A percentile compares a stretch with the other conserved stretches of the same genome.
phyloP scores from a whole-genome alignment of 2,329 filamentous ascomycete species.

The Tolypocladium endophyticum region DNA sequence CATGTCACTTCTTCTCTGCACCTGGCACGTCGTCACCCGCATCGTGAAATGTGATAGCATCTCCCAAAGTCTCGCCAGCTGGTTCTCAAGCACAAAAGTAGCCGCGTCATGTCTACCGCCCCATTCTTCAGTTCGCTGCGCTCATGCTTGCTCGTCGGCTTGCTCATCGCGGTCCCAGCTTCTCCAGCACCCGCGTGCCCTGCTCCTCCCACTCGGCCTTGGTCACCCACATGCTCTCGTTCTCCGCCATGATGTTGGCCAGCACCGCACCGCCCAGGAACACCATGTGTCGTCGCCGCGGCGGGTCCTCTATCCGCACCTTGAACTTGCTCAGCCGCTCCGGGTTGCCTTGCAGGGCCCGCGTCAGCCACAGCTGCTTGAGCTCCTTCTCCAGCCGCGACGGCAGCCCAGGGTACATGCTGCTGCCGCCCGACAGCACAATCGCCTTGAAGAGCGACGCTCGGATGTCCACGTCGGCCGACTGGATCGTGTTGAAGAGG shows the following conservation, averaged over 20 bases:
- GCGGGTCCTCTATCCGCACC: constrained; percentile 96
- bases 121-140: neutral
- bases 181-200: constrained; percentile 73
- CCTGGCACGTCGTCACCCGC: neutral
- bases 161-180: constrained; percentile 73
- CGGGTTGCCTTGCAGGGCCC: constrained; percentile 80
- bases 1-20: no score
- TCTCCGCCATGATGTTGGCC: constrained; percentile 98
- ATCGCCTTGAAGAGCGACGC: constrained; percentile 94
- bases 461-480: constrained; percentile 89
- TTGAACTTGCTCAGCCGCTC: constrained; percentile 98
- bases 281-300: constrained; percentile 96
- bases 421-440: constrained; percentile 89
- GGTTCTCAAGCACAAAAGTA: neutral
- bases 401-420: constrained; percentile 96
- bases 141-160: neutral
- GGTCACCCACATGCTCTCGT: constrained; percentile 97
- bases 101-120: neutral
- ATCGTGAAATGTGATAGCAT: neutral
- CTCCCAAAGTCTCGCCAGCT: neutral
- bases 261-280: constrained; percentile 94
- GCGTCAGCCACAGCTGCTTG: constrained; percentile 96
- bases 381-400: constrained; percentile 95
- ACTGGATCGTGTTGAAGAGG: constrained; percentile 96
- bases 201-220: constrained; percentile 97